Percentiles rank a stretch among this genome's conserved stretches.
These are phyloP conservation scores for Curvularia spicifera DNA, from an alignment of 2,329 filamentous ascomycete species.

Conservation along the genomic window DNA sequence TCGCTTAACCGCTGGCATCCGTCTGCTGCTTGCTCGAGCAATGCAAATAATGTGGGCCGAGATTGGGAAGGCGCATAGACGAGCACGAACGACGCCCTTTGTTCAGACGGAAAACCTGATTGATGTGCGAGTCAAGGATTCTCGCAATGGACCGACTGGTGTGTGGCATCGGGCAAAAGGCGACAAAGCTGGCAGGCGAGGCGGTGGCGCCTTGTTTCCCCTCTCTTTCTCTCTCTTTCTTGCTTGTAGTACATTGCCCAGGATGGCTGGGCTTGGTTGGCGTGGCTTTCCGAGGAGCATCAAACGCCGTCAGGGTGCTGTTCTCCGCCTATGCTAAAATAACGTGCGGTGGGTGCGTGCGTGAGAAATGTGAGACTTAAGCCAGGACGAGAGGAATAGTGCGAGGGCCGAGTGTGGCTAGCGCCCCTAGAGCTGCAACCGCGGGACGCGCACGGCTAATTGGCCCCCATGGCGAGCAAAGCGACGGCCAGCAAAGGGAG, in stretches of 20 bases:
- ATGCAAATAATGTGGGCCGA: slow-evolving; percentile 1
- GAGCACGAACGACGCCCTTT: not conserved
- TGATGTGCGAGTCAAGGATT: not conserved
- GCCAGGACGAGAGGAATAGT: not conserved
- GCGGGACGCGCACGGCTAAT: slow-evolving; percentile 14
- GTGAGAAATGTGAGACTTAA: not conserved
- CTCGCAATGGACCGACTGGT: not conserved
- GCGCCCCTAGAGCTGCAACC: slow-evolving; percentile 7
- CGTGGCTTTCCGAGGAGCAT: slow-evolving; percentile 8
- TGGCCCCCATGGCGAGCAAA: not conserved
- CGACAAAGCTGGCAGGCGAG: not conserved
- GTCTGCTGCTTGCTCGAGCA: not conserved
- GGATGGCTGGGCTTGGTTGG: not conserved
- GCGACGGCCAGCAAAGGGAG: not conserved
- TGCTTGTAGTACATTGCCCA: not conserved
- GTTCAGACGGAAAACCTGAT: not conserved
- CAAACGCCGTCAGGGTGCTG: slow-evolving; percentile 13
- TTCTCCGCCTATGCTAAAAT: slow-evolving; percentile 16
- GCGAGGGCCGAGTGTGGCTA: not conserved
- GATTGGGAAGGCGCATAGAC: not conserved
- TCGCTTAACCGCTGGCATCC: not conserved
- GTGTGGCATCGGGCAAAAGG: not conserved
- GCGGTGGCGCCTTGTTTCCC: not conserved
- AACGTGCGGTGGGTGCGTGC: slow-evolving; percentile 2
- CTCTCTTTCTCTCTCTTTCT: not conserved